Percentiles rank a stretch among this genome's conserved stretches.
These are phyloP conservation scores for Rhizophlyctis rosea DNA, from an alignment of 192 early-diverging fungal genomes.

Conservation along the genomic window DNA sequence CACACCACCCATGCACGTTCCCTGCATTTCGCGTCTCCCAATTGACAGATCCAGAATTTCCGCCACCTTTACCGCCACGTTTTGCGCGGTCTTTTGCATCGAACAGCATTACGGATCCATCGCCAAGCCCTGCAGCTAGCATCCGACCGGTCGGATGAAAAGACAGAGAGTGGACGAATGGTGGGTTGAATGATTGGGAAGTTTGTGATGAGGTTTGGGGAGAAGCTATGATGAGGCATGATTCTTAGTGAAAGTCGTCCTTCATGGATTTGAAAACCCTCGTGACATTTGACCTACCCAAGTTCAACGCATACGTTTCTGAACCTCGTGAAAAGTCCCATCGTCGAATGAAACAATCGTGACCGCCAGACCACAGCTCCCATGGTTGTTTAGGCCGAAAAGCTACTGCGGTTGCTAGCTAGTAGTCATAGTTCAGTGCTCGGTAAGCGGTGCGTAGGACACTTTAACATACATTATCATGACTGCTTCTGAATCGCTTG, in stretches of 20 bases:
- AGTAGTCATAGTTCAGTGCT: not conserved
- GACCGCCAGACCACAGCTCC: slow-evolving; percentile 19
- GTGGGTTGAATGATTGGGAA: slow-evolving; percentile 27
- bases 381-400: slow-evolving; percentile 20
- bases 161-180: slow-evolving; percentile 15
- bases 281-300: not conserved
- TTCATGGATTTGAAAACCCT: not conserved
- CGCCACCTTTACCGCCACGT: not conserved
- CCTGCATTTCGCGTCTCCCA: not conserved
- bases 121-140: slow-evolving; percentile 22
- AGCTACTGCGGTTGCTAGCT: slow-evolving; percentile 20
- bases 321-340: slow-evolving; percentile 24
- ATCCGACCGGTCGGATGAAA: not conserved
- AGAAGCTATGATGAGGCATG: not conserved
- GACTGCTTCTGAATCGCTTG: slow-evolving; percentile 19
- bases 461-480: slow-evolving; percentile 8
- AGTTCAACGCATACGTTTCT: slow-evolving; percentile 3
- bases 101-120: slow-evolving; percentile 16
- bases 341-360: slow-evolving; percentile 11
- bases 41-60: not conserved
- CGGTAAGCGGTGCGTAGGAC: too few relatives aligned
- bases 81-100: not conserved
- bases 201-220: not conserved
- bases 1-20: not conserved
- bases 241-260: not conserved